Percentiles rank a stretch among this genome's conserved stretches.
Evolutionary conservation across 495 filamentous ascomycete genomes (phyloP).

Genomic region (Podospora appendiculata): DNA sequence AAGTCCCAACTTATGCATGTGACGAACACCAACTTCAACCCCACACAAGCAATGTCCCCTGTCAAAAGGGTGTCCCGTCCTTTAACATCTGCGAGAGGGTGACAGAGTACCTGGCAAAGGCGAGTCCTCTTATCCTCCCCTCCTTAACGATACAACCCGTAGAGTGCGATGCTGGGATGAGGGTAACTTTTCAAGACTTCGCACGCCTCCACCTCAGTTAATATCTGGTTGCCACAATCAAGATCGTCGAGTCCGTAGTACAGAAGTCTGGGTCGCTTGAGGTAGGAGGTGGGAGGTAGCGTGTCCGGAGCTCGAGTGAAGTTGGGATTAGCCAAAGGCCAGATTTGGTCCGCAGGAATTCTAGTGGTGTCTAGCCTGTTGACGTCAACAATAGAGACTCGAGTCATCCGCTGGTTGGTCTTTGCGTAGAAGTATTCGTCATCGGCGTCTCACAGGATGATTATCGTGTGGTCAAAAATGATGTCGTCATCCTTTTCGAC

Average conservation of each 20-base stretch:
- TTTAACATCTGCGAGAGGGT: background rate
- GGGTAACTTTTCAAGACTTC: background rate
- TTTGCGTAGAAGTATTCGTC: constrained; percentile 3
- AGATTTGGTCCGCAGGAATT: background rate
- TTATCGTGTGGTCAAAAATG: background rate
- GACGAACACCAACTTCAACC: constrained; percentile 4
- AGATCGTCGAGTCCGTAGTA: background rate
- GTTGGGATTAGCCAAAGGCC: background rate
- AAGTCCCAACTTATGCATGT: constrained; percentile 29
- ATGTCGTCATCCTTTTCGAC: constrained; percentile 1
- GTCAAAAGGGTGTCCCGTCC: background rate
- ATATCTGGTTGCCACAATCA: background rate
- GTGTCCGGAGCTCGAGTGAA: background rate
- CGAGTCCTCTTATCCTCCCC: constrained; percentile 2
- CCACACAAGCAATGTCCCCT: background rate
- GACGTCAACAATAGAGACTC: background rate
- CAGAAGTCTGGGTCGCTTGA: background rate
- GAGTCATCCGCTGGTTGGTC: background rate
- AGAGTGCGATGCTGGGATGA: background rate
- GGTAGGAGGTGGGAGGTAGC: background rate
- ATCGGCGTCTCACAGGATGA: constrained; percentile 1
- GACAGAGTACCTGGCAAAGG: background rate
- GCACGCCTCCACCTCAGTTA: background rate
- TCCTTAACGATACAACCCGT: background rate
- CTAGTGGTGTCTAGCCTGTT: background rate